Evolutionary conservation across 1,139 yeast species (phyloP), one percentile per base, ranked within the genome.

Genomic region (Kluyveromyces sp.): DNA sequence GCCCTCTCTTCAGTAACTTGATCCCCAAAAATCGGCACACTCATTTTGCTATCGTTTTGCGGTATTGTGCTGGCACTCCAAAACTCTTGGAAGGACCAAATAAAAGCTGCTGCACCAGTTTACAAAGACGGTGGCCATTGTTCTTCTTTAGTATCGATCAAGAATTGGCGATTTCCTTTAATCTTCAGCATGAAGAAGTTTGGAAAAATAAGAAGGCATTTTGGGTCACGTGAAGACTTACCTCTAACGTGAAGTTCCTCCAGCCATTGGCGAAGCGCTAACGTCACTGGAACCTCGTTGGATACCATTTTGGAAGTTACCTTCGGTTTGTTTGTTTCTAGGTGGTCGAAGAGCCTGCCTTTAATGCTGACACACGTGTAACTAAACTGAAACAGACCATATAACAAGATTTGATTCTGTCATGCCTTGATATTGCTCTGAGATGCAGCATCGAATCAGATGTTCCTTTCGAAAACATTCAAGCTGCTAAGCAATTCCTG

Each of bases 1-100:
- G 94, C 98, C 57, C 97, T 78, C 67, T 92, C 98, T 67, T 92
- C 98, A 7, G 94, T 83, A 46, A 94, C 97, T 67, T 92, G 96
- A 65, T 94, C 98, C 49, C 95, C 95, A 69, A 92, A 87, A 61
- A 92, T 89, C 58, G 87, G 92, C 51, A 88, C 94, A 52, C 69
- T 66, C 69, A 60, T 56, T 8, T 9, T 19, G n/a, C 8, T 18
- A 12, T 4, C 3, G 8, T 18, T 30, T 6, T 22, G 26, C 6
- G 13, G 11, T 30, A 12, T 6, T 30, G 6, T 13, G 33, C 33
- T 12, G 15, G 6, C 12, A 13, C 17, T 7, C 4, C 7, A 7
- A 30, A 12, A 13, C 33, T 30, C n/a, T 12, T 12, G 13, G 13
- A 13, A n/a, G n/a, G n/a, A n/a, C 17, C 17, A 30, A 6, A 7